Conservation (phyloP, 495 filamentous ascomycete genomes). For the Penicillium tannophilum region DNA sequence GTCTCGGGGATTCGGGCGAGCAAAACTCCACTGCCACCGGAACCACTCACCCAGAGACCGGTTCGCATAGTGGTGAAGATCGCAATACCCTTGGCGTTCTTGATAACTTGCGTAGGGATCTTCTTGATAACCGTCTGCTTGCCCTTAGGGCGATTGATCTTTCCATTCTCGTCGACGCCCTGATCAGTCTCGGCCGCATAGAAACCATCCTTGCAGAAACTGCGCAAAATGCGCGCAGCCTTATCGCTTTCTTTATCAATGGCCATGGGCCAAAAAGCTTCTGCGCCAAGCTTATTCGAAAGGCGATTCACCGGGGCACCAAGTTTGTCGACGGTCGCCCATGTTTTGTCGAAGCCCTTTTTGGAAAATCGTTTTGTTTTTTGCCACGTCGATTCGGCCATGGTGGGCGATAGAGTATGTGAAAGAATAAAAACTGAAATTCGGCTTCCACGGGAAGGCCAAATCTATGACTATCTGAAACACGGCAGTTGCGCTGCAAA, state of each 20-base stretch:
- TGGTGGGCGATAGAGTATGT: slow-evolving; percentile 15
- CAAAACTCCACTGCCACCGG: slow-evolving; percentile 77
- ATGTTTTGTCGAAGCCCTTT: slow-evolving; percentile 59
- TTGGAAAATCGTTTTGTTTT: slow-evolving; percentile 49
- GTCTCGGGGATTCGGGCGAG: slow-evolving; percentile 73
- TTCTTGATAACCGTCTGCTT: slow-evolving; percentile 77
- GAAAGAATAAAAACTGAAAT: slow-evolving; percentile 2
- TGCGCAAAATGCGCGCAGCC: slow-evolving; percentile 75
- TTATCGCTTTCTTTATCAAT: slow-evolving; percentile 83
- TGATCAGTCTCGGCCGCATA: slow-evolving; percentile 46
- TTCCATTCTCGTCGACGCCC: slow-evolving; percentile 35
- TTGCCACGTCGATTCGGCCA: slow-evolving; percentile 41
- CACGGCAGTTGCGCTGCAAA: slow-evolving; percentile 20
- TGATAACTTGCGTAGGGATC: slow-evolving; percentile 79
- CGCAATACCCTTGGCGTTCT: slow-evolving; percentile 81
- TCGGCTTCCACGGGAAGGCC: not conserved
- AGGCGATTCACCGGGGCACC: slow-evolving; percentile 74
- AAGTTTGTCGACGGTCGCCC: slow-evolving; percentile 53
- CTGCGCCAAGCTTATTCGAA: slow-evolving; percentile 71
- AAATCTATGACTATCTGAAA: slow-evolving; percentile 25
- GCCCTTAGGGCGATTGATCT: slow-evolving; percentile 58
- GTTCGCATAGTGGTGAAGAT: slow-evolving; percentile 94
- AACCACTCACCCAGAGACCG: slow-evolving; percentile 87
- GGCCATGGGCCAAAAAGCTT: slow-evolving; percentile 80
- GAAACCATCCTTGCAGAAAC: slow-evolving; percentile 77